Evolutionary conservation across 257 asterid species (phyloP).

Genomic region (Voacanga thouarsii): DNA sequence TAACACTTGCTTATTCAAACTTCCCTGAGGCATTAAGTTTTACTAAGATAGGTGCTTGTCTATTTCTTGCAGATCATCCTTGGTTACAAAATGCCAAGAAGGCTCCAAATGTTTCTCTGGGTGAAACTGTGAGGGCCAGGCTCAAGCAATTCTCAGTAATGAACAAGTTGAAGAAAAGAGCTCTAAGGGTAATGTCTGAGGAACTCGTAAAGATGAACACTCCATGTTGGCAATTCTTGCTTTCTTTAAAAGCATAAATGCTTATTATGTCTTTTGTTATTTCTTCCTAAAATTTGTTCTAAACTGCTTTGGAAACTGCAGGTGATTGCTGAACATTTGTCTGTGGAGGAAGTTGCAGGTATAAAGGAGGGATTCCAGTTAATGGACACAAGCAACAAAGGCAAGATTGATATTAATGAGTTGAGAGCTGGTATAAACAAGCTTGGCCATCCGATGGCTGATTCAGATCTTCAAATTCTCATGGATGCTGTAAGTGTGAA

Average conservation of each 20-base stretch:
- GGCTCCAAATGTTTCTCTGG: conserved; percentile 47
- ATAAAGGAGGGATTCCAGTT: conserved; percentile 40
- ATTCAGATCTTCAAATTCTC: conserved; percentile 37
- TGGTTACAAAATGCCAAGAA: conserved; percentile 50
- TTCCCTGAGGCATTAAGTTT: background rate
- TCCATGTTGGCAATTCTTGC: background rate
- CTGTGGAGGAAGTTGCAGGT: conserved; percentile 45
- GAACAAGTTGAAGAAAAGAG: conserved; percentile 56
- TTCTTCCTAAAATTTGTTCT: background rate
- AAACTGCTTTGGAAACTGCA: conserved; percentile 16
- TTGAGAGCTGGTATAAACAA: conserved; percentile 38
- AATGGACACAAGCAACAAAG: conserved; percentile 41
- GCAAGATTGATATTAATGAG: conserved; percentile 44
- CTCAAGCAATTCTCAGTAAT: conserved; percentile 47
- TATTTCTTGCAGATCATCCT: conserved; percentile 42
- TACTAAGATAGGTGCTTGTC: background rate
- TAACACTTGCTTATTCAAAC: background rate
- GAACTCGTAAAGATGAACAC: background rate
- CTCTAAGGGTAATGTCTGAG: conserved; percentile 37
- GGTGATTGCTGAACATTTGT: conserved; percentile 50
- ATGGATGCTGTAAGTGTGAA: conserved; percentile 41
- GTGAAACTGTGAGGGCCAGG: conserved; percentile 49
- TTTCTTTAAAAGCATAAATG: background rate
- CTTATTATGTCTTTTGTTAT: background rate
- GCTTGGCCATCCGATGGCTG: conserved; percentile 43